Evolutionary conservation across 768 basidiomycete genomes (phyloP).

Genomic region (Butyriboletus loyo): DNA sequence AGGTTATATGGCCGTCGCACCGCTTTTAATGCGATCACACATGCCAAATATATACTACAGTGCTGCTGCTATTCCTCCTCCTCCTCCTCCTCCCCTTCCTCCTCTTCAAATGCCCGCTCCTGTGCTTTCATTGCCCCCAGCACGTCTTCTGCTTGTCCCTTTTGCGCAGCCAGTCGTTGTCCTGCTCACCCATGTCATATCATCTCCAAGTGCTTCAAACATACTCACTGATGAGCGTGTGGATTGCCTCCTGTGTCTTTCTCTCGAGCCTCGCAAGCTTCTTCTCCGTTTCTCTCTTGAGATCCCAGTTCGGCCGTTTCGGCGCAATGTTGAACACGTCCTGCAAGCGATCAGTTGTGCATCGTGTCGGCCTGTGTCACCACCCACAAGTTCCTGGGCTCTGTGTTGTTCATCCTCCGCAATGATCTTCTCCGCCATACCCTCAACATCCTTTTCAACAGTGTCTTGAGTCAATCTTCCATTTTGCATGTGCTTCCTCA

Average conservation of each 20-base stretch:
- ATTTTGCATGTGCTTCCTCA: slow-evolving; percentile 62
- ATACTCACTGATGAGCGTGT: slow-evolving; percentile 84
- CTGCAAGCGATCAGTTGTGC: slow-evolving; percentile 40
- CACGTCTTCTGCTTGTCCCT: slow-evolving; percentile 75
- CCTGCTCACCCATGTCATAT: slow-evolving; percentile 42
- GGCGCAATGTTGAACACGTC: slow-evolving; percentile 97
- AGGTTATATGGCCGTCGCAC: background rate
- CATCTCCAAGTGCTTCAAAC: background rate
- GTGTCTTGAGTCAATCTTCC: slow-evolving; percentile 71
- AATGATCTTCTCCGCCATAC: slow-evolving; percentile 81
- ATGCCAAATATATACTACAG: slow-evolving; percentile 14
- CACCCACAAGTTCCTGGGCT: slow-evolving; percentile 82
- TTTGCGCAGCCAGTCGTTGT: slow-evolving; percentile 74
- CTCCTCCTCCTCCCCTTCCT: slow-evolving; percentile 38
- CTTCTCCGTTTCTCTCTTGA: slow-evolving; percentile 91
- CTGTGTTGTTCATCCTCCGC: slow-evolving; percentile 82
- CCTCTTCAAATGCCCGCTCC: slow-evolving; percentile 51
- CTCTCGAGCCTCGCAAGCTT: slow-evolving; percentile 86
- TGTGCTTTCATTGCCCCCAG: slow-evolving; percentile 83
- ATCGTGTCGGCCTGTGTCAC: slow-evolving; percentile 3
- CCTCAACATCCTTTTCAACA: slow-evolving; percentile 81
- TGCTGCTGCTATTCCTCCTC: slow-evolving; percentile 9
- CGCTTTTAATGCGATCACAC: slow-evolving; percentile 17
- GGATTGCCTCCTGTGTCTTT: slow-evolving; percentile 88
- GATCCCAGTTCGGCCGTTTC: slow-evolving; percentile 94